Base-by-base conservation (phyloP, 1,139 yeast genomes). In the Pichia sp. region DNA sequence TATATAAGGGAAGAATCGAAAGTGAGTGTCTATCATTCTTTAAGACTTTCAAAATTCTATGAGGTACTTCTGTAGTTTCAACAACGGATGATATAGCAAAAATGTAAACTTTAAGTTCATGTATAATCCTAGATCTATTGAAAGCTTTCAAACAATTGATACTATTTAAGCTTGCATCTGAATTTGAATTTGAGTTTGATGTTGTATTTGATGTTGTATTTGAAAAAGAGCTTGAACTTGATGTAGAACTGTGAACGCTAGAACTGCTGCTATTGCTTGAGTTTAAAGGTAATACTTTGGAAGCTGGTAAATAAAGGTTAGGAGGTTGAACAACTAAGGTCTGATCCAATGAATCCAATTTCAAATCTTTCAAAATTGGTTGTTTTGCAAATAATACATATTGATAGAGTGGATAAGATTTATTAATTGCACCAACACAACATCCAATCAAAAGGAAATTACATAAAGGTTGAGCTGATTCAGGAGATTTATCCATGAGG, bases 21-120 rank as follows among this genome's bases (percentile, higher is more conserved):
- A 47, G 28, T 10, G 54, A 40, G n/a, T 46, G 22, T 18, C 61
- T 43, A 58, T 65, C 42, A 56, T 60, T 31, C 53, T 54, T 48
- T 58, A 67, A 46, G 50, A 62, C 9, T 44, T 49, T 19, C 56
- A 50, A 20, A 62, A 55, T 15, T 56, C 52, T 25, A 11, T 57
- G 55, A 12, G 59, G 51, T 45, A 69, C 66, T 42, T 54, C 57
- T 3, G 60, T 61, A 1, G 74, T 69, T 34, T 67, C 59, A 31
- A 73, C 53, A 51, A 69, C 53, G 18, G 68, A 58, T 3, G 74
- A 71, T 4, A 74, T 66, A 1, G 72, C 64, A 48, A 62, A 67
- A 35, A 69, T 65, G 31, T 67, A 65, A 10, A 68, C 62, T 31
- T 66, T 48, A 23, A 71, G 53, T 20, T 46, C 43, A 23, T 44